Base-by-base conservation (phyloP, 2,329 filamentous ascomycete species). In the Colletotrichum simmondsii region DNA sequence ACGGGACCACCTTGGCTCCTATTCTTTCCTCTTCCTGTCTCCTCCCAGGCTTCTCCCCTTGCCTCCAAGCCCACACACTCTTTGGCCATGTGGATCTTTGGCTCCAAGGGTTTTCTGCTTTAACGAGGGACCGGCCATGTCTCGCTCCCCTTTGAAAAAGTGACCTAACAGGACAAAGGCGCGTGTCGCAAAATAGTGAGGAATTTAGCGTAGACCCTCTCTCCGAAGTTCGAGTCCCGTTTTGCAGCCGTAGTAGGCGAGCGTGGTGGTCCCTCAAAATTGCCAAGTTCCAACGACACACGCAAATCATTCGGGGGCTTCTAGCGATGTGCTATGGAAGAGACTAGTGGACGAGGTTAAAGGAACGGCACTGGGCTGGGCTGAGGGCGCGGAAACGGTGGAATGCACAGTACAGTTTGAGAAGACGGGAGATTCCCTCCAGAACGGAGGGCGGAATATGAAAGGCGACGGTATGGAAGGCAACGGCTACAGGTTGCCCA, bases 1-100 rank as follows among this genome's bases (percentile, higher is more conserved):
- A 65, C 46, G 65, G 65, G 70, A 69, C 69, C 54, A 69, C 70
- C 59, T 72, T 64, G 65, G 59, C 54, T 72, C 65, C 59, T 60
- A 49, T 30, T 68, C 58, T 62, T 69, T 54, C 46, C 16, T 54
- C 28, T 19, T 37, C 37, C 49, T 30, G 5, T 10, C 22, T 16
- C 7, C n/a, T 53, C 6, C 10, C 30, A 32, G 30, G 30, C 30
- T 32, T 32, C 32, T 24, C 46, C 49, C 46, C 46, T 59, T 58
- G 46, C 35, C 14, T 35, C 19, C 58, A 19, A 19, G 14, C 53
- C 49, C 52, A 37, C 62, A 35, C 35, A 46, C 19, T 60, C 56
- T 60, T 37, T 68, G 42, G 54, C 65, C 65, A 70, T 70, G 60
- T 72, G 60, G 60, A 61, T 61, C 65, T 28, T 26, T 52, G 26